Evolutionary conservation across 345 rosid genomes (phyloP).

Genomic region (Hypericum androsaemum): DNA sequence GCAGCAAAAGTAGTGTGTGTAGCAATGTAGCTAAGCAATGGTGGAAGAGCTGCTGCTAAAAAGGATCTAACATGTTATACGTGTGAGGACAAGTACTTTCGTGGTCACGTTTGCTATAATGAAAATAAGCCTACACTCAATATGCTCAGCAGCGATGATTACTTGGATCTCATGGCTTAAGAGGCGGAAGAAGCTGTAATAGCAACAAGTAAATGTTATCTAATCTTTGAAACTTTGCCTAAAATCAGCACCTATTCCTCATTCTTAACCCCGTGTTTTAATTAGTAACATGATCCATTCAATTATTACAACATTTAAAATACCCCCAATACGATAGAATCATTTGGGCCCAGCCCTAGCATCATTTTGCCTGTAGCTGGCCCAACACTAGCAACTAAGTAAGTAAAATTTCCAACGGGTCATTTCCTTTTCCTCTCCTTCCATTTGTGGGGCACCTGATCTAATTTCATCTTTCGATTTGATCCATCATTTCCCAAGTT

Average conservation of each 20-base stretch:
- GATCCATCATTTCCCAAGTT: conserved; percentile 24
- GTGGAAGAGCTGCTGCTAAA: too few species aligned
- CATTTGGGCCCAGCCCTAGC: conserved; percentile 11
- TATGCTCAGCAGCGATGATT: too few species aligned
- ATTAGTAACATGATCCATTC: conserved; percentile 14
- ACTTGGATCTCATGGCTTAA: too few species aligned
- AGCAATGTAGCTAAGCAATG: too few species aligned
- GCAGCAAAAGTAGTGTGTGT: too few species aligned
- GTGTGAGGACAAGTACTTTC: too few species aligned
- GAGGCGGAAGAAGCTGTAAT: too few species aligned
- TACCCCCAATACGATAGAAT: conserved; percentile 9
- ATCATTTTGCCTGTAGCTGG: conserved; percentile 17
- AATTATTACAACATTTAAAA: conserved; percentile 17
- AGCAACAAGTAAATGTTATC: not conserved
- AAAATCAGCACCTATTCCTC: conserved; percentile 16
- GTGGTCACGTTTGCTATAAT: too few species aligned
- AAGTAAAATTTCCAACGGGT: not conserved
- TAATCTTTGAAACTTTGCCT: conserved; percentile 6
- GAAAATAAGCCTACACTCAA: too few species aligned
- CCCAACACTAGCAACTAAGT: conserved; percentile 14
- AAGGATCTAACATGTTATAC: too few species aligned
- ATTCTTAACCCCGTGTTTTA: conserved; percentile 8
- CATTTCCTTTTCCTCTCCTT: conserved; percentile 5
- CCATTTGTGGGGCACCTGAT: conserved; percentile 7
- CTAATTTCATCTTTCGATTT: not conserved